A percentile compares a stretch with the other conserved stretches of the same genome.
Evolutionary conservation across 1,284 basidiomycete genomes (phyloP).

Genomic region (Vanrija sp.): DNA sequence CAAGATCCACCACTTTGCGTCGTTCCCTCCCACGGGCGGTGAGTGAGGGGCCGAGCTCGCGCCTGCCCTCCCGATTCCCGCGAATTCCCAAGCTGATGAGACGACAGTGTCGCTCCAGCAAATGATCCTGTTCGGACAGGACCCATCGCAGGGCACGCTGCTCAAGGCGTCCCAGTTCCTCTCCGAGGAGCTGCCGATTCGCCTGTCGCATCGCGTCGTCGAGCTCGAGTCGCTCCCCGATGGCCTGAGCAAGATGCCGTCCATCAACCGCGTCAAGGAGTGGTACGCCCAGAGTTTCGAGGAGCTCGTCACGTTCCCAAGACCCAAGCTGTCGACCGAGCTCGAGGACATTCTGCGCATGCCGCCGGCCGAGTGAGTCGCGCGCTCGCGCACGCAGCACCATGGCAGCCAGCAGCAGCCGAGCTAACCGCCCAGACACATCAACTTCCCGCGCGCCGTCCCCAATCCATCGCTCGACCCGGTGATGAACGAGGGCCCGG

Average conservation of each 20-base stretch:
- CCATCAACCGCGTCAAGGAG: constrained; percentile 91
- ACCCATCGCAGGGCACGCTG: constrained; percentile 69
- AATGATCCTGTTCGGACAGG: constrained; percentile 69
- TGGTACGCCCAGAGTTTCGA: constrained; percentile 99
- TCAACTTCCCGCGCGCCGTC: constrained; percentile 39
- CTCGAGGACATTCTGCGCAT: constrained; percentile 66
- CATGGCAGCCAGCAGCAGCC: neutral
- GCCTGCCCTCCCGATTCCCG: neutral
- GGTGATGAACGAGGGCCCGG: constrained; percentile 39
- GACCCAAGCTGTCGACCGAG: constrained; percentile 63
- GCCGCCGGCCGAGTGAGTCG: constrained; percentile 48
- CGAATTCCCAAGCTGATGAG: neutral
- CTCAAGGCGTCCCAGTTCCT: constrained; percentile 80
- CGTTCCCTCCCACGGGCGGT: constrained; percentile 90
- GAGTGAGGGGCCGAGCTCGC: constrained; percentile 30
- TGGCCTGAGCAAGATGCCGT: constrained; percentile 84
- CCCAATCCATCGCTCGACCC: constrained; percentile 49
- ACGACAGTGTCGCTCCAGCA: constrained; percentile 77
- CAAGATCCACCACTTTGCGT: constrained; percentile 88
- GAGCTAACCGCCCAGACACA: constrained; percentile 8
- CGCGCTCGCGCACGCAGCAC: neutral
- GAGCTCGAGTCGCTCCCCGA: constrained; percentile 94
- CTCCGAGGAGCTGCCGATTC: constrained; percentile 74
- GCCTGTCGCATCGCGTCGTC: constrained; percentile 91
- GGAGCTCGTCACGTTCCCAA: constrained; percentile 83